Percentiles rank a stretch among this genome's conserved stretches.
phyloP scores from a whole-genome alignment of 768 basidiomycete genomes.

The Boletus rufocinnamomeus region DNA sequence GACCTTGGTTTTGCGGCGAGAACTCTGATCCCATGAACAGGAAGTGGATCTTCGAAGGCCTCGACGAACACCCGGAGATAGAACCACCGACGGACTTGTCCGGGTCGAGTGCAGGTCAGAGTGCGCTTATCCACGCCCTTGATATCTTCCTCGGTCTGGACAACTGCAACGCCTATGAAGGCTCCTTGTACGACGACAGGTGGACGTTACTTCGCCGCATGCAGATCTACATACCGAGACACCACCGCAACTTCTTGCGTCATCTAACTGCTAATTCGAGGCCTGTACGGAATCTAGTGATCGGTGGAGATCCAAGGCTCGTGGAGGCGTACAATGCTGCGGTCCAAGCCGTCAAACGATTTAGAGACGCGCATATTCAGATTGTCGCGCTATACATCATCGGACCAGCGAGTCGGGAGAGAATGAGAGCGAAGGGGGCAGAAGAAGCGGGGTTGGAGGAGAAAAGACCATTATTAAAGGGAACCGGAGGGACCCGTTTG shows the following conservation, averaged over 20 bases:
- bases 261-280: constrained; percentile 64
- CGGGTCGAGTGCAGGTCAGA: constrained; percentile 84
- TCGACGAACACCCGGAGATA: constrained; percentile 47
- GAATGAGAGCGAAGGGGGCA: constrained; percentile 1
- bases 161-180: constrained; percentile 34
- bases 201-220: constrained; percentile 65
- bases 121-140: constrained; percentile 70
- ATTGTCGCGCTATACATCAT: constrained; percentile 77
- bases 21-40: constrained; percentile 50
- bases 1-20: constrained; percentile 82
- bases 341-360: constrained; percentile 64
- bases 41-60: constrained; percentile 63
- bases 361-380: constrained; percentile 76
- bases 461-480: constrained; percentile 45
- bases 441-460: constrained; percentile 21
- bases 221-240: constrained; percentile 81
- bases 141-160: constrained; percentile 75
- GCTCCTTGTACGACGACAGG: constrained; percentile 14
- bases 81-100: constrained; percentile 56
- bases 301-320: constrained; percentile 32
- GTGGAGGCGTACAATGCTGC: constrained; percentile 64
- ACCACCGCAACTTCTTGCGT: constrained; percentile 74
- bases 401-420: constrained; percentile 51
- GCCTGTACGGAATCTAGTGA: constrained; percentile 59
- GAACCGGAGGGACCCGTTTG: constrained; percentile 80